Percentiles rank a stretch among this genome's conserved stretches.
Conservation (phyloP, 495 filamentous ascomycete genomes). For the Schizothecium vesticola region DNA sequence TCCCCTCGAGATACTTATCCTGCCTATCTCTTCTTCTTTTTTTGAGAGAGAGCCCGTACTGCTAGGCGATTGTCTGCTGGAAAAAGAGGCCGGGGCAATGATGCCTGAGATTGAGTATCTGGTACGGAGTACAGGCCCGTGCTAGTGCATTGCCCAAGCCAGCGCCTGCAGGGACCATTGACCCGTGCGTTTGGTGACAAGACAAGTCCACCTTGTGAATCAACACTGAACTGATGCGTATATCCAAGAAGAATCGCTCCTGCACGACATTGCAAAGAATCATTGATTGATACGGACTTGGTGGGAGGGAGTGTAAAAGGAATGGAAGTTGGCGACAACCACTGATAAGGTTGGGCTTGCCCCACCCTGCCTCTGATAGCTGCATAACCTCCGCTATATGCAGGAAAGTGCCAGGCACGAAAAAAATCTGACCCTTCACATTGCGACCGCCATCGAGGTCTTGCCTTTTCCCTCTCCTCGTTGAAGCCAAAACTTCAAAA, state of each 20-base stretch:
- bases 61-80: not conserved
- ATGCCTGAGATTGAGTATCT: not conserved
- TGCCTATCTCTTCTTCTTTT: not conserved
- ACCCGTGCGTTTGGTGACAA: not conserved
- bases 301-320: not conserved
- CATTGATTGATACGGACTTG: not conserved
- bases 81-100: not conserved
- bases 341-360: not conserved
- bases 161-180: not conserved
- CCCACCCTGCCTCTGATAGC: not conserved
- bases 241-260: not conserved
- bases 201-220: not conserved
- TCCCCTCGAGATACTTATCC: not conserved
- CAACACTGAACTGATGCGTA: not conserved
- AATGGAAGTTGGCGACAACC: not conserved
- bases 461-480: slow-evolving; percentile 22
- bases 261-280: not conserved
- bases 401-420: slow-evolving; percentile 7
- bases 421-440: slow-evolving; percentile 30
- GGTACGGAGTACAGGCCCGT: not conserved
- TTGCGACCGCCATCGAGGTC: slow-evolving; percentile 14
- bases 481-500: slow-evolving; percentile 24
- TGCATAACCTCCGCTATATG: not conserved
- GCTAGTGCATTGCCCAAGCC: not conserved
- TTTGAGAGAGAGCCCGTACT: not conserved